Conservation (phyloP, 306 rosid genomes). For the Fagus crenata region DNA sequence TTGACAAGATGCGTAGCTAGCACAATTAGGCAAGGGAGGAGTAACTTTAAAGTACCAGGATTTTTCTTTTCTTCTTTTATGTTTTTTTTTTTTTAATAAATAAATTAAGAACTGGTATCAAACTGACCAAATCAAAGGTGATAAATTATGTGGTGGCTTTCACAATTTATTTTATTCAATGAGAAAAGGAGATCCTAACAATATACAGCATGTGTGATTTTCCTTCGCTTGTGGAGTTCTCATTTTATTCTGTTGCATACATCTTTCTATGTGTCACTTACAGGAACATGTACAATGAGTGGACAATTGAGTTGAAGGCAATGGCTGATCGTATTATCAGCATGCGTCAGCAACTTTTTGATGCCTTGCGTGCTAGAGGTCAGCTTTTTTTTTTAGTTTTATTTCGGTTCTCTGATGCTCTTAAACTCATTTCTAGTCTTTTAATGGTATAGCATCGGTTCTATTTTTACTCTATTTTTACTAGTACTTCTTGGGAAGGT, state of each 20-base stretch:
- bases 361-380: slow-evolving; percentile 80
- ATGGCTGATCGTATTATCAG: slow-evolving; percentile 97
- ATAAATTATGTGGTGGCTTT: slow-evolving; percentile 15
- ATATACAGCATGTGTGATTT: not conserved
- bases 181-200: slow-evolving; percentile 2
- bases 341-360: slow-evolving; percentile 92
- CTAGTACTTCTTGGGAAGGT: slow-evolving; percentile 13
- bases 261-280: not conserved
- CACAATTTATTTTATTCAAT: not conserved
- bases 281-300: slow-evolving; percentile 79
- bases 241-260: not conserved
- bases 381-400: slow-evolving; percentile 10
- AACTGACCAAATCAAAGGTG: slow-evolving; percentile 4
- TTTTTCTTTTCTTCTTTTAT: not conserved
- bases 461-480: not conserved
- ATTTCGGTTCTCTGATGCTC: not conserved
- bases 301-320: slow-evolving; percentile 95
- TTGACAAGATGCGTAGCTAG: slow-evolving; percentile 3
- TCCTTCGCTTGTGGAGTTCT: slow-evolving; percentile 13
- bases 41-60: slow-evolving; percentile 6
- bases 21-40: slow-evolving; percentile 3
- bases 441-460: not conserved
- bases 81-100: not conserved
- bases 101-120: not conserved
- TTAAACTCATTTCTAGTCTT: not conserved